Base-by-base conservation (phyloP, 2,329 filamentous ascomycete genomes). In the Arthroderma uncinatum region DNA sequence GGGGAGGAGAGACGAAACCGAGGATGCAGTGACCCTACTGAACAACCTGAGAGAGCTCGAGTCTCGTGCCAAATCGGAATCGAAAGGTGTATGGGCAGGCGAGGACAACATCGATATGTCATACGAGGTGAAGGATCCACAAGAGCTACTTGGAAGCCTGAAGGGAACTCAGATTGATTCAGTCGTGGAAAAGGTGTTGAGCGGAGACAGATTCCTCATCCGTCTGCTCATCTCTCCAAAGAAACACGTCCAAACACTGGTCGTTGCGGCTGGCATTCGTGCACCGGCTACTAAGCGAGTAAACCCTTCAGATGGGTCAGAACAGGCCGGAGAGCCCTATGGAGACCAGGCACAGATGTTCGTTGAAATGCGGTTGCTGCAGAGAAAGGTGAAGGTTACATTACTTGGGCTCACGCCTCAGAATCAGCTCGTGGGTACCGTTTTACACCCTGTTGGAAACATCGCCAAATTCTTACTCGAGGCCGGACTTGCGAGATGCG, bases 401-500 rank as follows among this genome's bases (percentile, higher is more conserved):
- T 81, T 97, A 60, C 82, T 96, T 21, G 93, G 93, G 44, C 81
- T 89, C 36, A 95, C 89, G 61, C 89, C 89, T 0, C 92, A 96
- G 72, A 88, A 88, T 59, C 88, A 96, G 68, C 80, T 98, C n/a
- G 84, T 98, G 56, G 93, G 87, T 57, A 83, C 84, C 53, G 80
- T 98, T 44, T 79, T 91, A 62, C 93, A 98, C 74, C 91, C 91
- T 28, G 83, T 85, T 60, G 93, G 93, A 61, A 95, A 90, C 73
- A 95, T 98, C 70, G 89, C 91, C 61, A 89, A 88, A 63, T 94
- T 95, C 71, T 73, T 98, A 44, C 82, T 98, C 47, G 84, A 92
- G 65, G 88, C 90, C 55, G 93, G 93, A 65, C 79, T 97, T 57
- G 93, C 92, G 40, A 82, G 89, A 66, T 97, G 92, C 76, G 90